Base-by-base conservation (phyloP, 805 yeast species). In the Ogataea paradorogensis region DNA sequence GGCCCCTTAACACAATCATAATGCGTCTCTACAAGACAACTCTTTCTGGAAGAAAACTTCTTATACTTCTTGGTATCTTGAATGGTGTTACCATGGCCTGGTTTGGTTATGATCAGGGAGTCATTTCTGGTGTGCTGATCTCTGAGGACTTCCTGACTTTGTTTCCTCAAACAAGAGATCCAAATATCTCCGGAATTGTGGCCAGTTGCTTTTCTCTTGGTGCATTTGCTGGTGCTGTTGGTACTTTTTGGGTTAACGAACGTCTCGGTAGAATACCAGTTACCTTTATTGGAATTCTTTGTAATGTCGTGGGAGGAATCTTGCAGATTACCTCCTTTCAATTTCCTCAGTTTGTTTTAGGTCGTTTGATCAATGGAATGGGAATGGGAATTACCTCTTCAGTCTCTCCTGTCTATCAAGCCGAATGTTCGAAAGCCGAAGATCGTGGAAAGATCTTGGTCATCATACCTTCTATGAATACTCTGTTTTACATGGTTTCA, bases 181-280 rank as follows among this genome's bases (percentile, higher is more conserved):
- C 72, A 71, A 20, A 70, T 70, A 24, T 69, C 70, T 21, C 56
- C 73, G n/a, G 65, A 69, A 55, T 72, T 69, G 53, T 75, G 69
- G 51, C 55, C 13, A n/a, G 43, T 26, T 36, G 40, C 20, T 36
- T 30, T 20, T 30, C 35, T 30, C 30, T 69, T 33, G 76, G 74
- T 33, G 70, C 74, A 48, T 65, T 70, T 56, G 58, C 62, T 42
- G 76, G 74, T 42, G 67, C 45, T 27, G 27, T 48, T 5, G 40
- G 38, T 40, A 50, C 50, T 42, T 51, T 53, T 30, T 29, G 40
- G 30, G 36, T 44, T 15, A 52, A 53, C 24, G 74, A 13, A 50
- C 67, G 40, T 51, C 62, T 44, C 62, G 69, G 76, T 23, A 62
- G 76, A 56, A 58, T 63, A 43, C 65, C 64, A 27, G 47, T 65